A percentile compares a stretch with the other conserved stretches of the same genome.
These are phyloP conservation scores for Mrakia gelida DNA, from an alignment of 768 basidiomycete species.

Conservation along the genomic window DNA sequence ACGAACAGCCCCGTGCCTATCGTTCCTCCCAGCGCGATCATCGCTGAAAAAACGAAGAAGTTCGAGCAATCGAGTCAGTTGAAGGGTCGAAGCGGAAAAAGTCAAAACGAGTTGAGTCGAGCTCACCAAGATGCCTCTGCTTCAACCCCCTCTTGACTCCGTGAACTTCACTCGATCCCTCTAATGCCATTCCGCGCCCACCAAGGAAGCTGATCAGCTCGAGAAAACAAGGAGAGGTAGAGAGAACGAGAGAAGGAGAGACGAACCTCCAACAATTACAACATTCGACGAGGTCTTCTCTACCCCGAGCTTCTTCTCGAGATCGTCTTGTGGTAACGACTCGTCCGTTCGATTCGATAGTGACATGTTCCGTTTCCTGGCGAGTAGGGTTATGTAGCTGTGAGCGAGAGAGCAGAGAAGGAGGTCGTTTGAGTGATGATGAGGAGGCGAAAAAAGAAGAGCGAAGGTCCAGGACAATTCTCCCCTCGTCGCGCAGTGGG, in stretches of 20 bases:
- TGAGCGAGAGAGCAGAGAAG: too few species aligned
- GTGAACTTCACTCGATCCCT: background rate
- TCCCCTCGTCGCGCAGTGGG: too few species aligned
- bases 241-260: background rate
- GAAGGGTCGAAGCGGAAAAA: background rate
- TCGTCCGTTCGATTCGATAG: too few species aligned
- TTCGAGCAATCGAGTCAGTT: background rate
- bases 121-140: slow-evolving; percentile 18
- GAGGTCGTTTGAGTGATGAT: too few species aligned
- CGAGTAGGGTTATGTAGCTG: too few species aligned
- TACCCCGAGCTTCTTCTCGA: too few species aligned
- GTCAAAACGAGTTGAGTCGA: background rate
- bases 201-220: background rate
- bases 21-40: slow-evolving; percentile 27
- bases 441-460: too few species aligned
- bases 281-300: too few species aligned
- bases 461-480: too few species aligned
- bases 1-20: slow-evolving; percentile 30
- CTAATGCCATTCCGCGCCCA: background rate
- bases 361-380: too few species aligned
- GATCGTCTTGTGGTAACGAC: too few species aligned
- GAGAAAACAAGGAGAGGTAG: background rate
- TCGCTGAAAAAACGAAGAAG: background rate
- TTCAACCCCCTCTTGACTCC: slow-evolving; percentile 24
- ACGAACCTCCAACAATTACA: too few species aligned